Conservation (phyloP, 2,329 filamentous ascomycete species). For the Fusarium circinatum region DNA sequence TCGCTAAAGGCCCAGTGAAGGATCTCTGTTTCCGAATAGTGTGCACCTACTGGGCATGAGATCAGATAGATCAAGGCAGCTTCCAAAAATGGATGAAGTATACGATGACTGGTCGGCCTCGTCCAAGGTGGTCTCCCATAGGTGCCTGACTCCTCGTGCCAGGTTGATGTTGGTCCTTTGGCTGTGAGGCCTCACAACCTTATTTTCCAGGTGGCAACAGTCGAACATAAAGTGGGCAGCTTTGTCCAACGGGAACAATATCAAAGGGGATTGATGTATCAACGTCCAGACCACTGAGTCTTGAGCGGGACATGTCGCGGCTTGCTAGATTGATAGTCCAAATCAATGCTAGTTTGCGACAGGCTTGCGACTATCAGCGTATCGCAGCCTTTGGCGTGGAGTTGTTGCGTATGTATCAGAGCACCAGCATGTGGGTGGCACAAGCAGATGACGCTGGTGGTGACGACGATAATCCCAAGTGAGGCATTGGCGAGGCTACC, state of each 20-base stretch:
- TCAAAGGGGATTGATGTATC: background rate
- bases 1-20: slow-evolving; percentile 19
- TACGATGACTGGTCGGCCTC: slow-evolving; percentile 21
- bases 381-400: background rate
- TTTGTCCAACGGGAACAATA: slow-evolving; percentile 10
- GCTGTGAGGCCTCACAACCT: slow-evolving; percentile 25
- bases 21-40: slow-evolving; percentile 12
- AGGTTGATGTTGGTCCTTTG: slow-evolving; percentile 6
- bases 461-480: slow-evolving; percentile 25
- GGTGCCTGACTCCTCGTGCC: slow-evolving; percentile 32
- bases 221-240: slow-evolving; percentile 15
- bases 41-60: slow-evolving; percentile 23
- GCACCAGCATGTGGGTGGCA: slow-evolving; percentile 27
- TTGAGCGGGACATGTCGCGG: background rate
- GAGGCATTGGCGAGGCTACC: slow-evolving; percentile 25
- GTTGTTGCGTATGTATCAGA: slow-evolving; percentile 24
- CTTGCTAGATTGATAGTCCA: background rate
- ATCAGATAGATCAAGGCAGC: background rate
- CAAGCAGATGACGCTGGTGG: slow-evolving; percentile 35
- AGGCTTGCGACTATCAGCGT: background rate
- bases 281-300: background rate
- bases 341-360: background rate
- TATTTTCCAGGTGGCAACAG: slow-evolving; percentile 11
- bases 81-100: slow-evolving; percentile 4
- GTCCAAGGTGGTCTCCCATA: background rate